A percentile compares a stretch with the other conserved stretches of the same genome.
Conservation (phyloP, 192 early-diverging fungal genomes). For the Coemansia pectinata region DNA sequence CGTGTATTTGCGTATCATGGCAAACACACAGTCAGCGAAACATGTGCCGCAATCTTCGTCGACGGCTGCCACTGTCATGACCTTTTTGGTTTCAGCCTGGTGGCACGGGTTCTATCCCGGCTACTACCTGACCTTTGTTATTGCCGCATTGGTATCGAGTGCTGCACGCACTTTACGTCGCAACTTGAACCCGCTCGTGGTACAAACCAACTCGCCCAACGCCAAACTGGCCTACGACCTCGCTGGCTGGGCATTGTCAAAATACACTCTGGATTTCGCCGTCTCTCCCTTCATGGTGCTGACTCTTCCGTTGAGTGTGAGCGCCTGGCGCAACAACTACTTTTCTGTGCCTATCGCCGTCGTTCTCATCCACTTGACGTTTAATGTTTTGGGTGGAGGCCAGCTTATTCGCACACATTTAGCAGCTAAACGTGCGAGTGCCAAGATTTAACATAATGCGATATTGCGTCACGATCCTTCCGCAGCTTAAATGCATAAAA, state of each 20-base stretch:
- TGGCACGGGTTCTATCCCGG: conserved; percentile 97
- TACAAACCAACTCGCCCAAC: background rate
- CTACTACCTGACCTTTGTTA: conserved; percentile 74
- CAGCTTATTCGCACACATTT: conserved; percentile 7
- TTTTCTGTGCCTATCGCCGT: conserved; percentile 65
- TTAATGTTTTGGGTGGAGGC: conserved; percentile 28
- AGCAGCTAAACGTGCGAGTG: background rate
- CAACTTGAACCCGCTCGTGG: conserved; percentile 38
- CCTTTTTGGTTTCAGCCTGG: conserved; percentile 82
- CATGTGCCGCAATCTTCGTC: conserved; percentile 3
- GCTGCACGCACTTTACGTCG: conserved; percentile 63
- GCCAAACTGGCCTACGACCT: conserved; percentile 68
- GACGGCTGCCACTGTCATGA: conserved; percentile 66
- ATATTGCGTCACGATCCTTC: background rate
- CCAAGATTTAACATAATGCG: background rate
- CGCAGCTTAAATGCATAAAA: background rate
- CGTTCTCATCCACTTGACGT: conserved; percentile 39
- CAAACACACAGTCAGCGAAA: background rate
- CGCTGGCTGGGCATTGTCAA: conserved; percentile 67
- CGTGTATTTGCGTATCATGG: conserved; percentile 72
- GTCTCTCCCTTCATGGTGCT: conserved; percentile 73
- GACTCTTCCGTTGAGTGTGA: conserved; percentile 55
- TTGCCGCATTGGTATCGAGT: conserved; percentile 61
- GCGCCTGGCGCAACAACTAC: conserved; percentile 63
- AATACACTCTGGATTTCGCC: conserved; percentile 67